Percentiles rank a stretch among this genome's conserved stretches.
These are phyloP conservation scores for Phaeosphaeria sp. DNA, from an alignment of 2,329 filamentous ascomycete genomes.

Conservation along the genomic window DNA sequence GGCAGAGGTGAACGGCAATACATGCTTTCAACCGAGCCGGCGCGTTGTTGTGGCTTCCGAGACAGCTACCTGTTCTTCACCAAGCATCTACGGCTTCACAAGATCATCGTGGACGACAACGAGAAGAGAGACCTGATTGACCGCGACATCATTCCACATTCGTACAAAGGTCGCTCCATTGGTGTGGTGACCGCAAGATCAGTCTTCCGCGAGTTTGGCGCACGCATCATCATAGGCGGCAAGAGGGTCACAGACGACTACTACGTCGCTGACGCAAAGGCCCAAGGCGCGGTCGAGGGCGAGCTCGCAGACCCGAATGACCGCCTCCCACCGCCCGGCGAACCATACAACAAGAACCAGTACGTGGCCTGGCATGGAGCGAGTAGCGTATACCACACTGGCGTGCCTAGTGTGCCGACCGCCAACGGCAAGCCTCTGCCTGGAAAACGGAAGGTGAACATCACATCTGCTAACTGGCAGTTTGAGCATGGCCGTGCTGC, in stretches of 20 bases:
- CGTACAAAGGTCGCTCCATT: constrained; percentile 97
- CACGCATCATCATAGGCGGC: constrained; percentile 91
- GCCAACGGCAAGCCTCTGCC: constrained; percentile 76
- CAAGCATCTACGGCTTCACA: constrained; percentile 94
- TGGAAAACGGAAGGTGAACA: constrained; percentile 81
- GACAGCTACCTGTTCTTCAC: constrained; percentile 99
- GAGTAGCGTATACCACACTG: constrained; percentile 92
- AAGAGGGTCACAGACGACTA: constrained; percentile 90
- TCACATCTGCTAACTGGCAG: constrained; percentile 97
- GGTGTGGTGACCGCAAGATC: constrained; percentile 96
- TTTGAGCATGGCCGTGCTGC: constrained; percentile 91
- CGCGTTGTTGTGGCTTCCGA: constrained; percentile 93
- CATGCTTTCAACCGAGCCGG: constrained; percentile 98
- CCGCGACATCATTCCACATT: constrained; percentile 93
- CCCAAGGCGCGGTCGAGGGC: constrained; percentile 82
- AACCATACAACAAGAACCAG: constrained; percentile 98
- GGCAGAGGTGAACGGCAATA: constrained; percentile 86
- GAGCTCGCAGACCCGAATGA: constrained; percentile 92
- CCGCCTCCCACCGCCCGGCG: constrained; percentile 72
- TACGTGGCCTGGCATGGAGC: constrained; percentile 99
- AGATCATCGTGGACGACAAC: constrained; percentile 97
- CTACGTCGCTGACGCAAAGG: constrained; percentile 75
- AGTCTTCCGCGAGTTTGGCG: constrained; percentile 95
- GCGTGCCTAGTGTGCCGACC: constrained; percentile 76
- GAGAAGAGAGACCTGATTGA: constrained; percentile 97